phyloP scores from a whole-genome alignment of 495 filamentous ascomycete genomes.

The Neurospora intermedia region DNA sequence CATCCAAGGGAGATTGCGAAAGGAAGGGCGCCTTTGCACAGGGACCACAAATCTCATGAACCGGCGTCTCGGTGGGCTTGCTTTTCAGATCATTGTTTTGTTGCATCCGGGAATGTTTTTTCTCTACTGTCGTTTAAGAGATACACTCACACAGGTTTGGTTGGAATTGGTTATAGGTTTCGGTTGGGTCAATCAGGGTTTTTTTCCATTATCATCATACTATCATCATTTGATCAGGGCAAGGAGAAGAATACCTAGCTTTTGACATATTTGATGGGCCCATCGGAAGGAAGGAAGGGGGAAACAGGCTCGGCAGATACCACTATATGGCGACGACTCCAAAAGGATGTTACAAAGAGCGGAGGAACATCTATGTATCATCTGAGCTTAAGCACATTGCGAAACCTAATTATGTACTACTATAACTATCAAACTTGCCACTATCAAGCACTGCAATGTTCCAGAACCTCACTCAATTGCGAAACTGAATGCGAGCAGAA shows the following conservation, averaged over 20 bases:
- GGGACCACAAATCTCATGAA: slow-evolving; percentile 17
- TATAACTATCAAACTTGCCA: background rate
- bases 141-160: slow-evolving; percentile 5
- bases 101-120: slow-evolving; percentile 1
- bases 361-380: background rate
- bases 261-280: slow-evolving; percentile 5
- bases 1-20: slow-evolving; percentile 1
- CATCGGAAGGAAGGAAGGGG: background rate
- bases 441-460: background rate
- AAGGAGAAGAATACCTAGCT: slow-evolving; percentile 3
- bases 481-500: background rate
- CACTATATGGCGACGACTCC: background rate
- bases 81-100: slow-evolving; percentile 2
- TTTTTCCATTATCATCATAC: background rate
- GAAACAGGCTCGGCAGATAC: background rate
- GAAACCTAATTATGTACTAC: slow-evolving; percentile 9
- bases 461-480: background rate
- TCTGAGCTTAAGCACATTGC: background rate
- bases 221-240: background rate
- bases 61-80: slow-evolving; percentile 12
- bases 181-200: background rate
- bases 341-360: background rate
- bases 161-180: background rate
- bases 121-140: slow-evolving; percentile 16
- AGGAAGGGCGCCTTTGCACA: slow-evolving; percentile 7